A percentile compares a stretch with the other conserved stretches of the same genome.
Conservation (phyloP, 2,329 filamentous ascomycete species). For the Blumeria graminis region DNA sequence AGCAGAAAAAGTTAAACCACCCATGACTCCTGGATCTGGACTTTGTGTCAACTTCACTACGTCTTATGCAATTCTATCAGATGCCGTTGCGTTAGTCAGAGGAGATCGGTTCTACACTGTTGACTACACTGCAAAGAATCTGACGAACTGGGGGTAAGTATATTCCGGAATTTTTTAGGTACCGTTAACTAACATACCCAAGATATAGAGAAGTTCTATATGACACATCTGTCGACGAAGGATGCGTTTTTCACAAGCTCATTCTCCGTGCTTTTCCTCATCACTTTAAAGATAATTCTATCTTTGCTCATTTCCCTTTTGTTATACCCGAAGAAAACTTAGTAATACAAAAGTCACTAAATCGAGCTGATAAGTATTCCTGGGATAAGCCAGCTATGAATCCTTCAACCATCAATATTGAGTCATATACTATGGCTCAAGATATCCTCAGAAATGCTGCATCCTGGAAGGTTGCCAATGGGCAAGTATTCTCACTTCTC, state of each 20-base stretch:
- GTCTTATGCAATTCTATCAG: slow-evolving; percentile 30
- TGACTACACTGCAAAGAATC: slow-evolving; percentile 29
- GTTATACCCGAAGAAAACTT: slow-evolving; percentile 48
- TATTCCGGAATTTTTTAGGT: slow-evolving; percentile 12
- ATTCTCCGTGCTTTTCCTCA: slow-evolving; percentile 58
- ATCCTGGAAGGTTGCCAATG: slow-evolving; percentile 42
- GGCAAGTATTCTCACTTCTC: slow-evolving; percentile 35
- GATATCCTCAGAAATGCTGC: slow-evolving; percentile 32
- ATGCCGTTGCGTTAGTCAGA: slow-evolving; percentile 33
- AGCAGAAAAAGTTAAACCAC: slow-evolving; percentile 30
- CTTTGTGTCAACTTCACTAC: slow-evolving; percentile 28
- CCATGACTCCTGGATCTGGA: slow-evolving; percentile 26
- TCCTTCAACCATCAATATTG: slow-evolving; percentile 28
- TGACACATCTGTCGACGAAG: slow-evolving; percentile 51
- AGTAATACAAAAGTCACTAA: slow-evolving; percentile 42
- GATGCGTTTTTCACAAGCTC: slow-evolving; percentile 67
- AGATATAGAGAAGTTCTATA: slow-evolving; percentile 34
- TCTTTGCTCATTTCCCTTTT: slow-evolving; percentile 37
- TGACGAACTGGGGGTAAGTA: slow-evolving; percentile 59
- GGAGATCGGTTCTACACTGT: slow-evolving; percentile 31
- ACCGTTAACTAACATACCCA: not conserved
- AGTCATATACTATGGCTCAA: slow-evolving; percentile 35
- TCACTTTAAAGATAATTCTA: slow-evolving; percentile 53
- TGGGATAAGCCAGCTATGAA: slow-evolving; percentile 35
- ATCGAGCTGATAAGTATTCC: slow-evolving; percentile 42